Percentiles rank a stretch among this genome's conserved stretches.
phyloP scores from a whole-genome alignment of 352 stramenopile genomes.

The Phytopythium sindhum region DNA sequence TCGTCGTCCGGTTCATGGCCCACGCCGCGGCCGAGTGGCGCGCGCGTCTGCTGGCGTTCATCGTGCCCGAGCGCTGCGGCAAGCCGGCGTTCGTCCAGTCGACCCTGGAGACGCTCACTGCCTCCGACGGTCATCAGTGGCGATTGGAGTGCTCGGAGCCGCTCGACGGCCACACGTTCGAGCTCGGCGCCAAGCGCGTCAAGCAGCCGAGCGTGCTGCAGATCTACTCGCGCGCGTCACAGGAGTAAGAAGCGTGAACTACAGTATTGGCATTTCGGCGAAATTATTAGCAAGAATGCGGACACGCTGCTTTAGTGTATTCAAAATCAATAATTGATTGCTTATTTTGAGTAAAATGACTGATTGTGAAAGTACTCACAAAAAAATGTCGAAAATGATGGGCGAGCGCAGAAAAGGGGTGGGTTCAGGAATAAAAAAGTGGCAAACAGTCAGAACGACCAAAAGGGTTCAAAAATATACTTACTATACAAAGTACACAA shows the following conservation, averaged over 20 bases:
- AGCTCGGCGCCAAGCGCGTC: conserved; percentile 60
- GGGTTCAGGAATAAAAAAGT: too few species aligned
- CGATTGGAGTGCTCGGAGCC: conserved; percentile 23
- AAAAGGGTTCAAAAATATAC: too few species aligned
- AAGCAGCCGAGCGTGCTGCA: conserved; percentile 64
- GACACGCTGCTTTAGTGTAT: too few species aligned
- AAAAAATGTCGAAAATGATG: too few species aligned
- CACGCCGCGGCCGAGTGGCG: conserved; percentile 48
- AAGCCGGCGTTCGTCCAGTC: conserved; percentile 32
- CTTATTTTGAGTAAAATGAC: too few species aligned
- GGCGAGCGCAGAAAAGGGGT: too few species aligned
- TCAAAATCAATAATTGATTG: too few species aligned
- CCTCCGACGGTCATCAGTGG: conserved; percentile 14
- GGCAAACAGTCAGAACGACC: too few species aligned
- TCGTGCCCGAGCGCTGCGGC: conserved; percentile 61
- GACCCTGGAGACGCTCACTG: conserved; percentile 28
- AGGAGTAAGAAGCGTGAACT: not conserved
- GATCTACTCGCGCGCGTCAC: conserved; percentile 18
- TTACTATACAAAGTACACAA: too few species aligned
- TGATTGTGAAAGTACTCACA: too few species aligned
- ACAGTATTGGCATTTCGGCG: not conserved
- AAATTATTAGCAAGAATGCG: not conserved
- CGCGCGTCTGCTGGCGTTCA: conserved; percentile 55
- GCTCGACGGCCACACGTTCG: conserved; percentile 46
- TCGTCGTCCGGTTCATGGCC: conserved; percentile 51